A percentile compares a stretch with the other conserved stretches of the same genome.
Evolutionary conservation across 176 grass and related monocot species (phyloP).

Genomic region (barley (Hordeum vulgare)): DNA sequence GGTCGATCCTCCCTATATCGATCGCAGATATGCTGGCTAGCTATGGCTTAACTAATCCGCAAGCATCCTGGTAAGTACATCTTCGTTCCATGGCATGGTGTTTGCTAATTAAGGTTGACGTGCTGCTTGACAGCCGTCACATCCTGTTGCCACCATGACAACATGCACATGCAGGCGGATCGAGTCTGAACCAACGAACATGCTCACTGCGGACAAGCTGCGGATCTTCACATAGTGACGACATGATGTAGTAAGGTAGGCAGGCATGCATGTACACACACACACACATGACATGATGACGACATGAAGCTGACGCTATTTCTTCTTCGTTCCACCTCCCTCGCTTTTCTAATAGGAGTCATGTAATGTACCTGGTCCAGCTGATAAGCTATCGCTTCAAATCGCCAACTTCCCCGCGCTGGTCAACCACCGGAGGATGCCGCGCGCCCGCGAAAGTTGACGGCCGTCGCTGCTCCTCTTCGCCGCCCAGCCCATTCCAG

Average conservation of each 20-base stretch:
- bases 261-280: background rate
- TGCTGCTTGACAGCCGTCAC: background rate
- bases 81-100: background rate
- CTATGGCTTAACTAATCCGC: no score
- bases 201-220: background rate
- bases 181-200: background rate
- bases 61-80: no score
- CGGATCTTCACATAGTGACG: constrained; percentile 7
- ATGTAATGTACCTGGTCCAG: background rate
- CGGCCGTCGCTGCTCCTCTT: no score
- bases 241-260: background rate
- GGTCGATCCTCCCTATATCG: background rate
- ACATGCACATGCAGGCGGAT: background rate
- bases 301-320: background rate
- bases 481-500: no score
- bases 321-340: background rate
- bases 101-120: background rate
- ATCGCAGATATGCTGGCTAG: background rate
- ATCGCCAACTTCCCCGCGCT: no score
- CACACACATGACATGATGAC: no score
- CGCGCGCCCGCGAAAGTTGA: no score
- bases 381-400: no score
- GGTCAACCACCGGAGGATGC: no score
- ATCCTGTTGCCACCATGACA: constrained; percentile 9
- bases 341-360: background rate